phyloP scores from a whole-genome alignment of 441 rosid genomes.

The Jatropha multifida region DNA sequence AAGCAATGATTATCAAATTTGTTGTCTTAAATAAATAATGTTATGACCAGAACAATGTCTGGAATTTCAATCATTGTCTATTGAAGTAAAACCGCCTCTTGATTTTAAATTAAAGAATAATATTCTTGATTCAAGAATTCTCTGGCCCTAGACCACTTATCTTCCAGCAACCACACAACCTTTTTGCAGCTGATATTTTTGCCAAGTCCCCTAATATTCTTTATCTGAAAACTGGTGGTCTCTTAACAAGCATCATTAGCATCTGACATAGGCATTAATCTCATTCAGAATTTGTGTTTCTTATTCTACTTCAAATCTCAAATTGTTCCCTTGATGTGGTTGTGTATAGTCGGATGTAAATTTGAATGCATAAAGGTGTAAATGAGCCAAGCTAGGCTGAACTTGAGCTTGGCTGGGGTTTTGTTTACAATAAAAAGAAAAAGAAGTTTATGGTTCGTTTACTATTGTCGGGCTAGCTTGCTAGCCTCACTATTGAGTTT shows the following conservation, averaged over 20 bases:
- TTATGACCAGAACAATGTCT: not conserved
- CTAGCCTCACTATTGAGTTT: too few relatives aligned
- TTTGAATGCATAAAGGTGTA: not conserved
- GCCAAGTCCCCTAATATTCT: not conserved
- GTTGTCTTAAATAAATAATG: not conserved
- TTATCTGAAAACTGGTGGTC: not conserved
- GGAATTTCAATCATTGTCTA: not conserved
- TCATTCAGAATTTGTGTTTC: not conserved
- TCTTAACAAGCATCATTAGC: constrained; percentile 4
- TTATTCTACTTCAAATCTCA: not conserved
- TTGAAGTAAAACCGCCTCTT: not conserved
- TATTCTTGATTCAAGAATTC: not conserved
- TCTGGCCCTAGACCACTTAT: not conserved
- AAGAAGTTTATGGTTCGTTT: too few relatives aligned
- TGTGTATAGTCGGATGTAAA: not conserved
- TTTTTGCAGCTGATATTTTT: not conserved
- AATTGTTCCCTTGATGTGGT: not conserved
- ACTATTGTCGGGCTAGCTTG: too few relatives aligned
- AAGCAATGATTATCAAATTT: constrained; percentile 18
- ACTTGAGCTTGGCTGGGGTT: too few relatives aligned
- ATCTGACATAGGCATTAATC: not conserved
- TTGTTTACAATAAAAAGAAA: too few relatives aligned
- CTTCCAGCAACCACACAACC: not conserved
- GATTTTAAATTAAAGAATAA: not conserved
- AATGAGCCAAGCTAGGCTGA: too few relatives aligned